Percentiles rank a stretch among this genome's conserved stretches.
Evolutionary conservation across 2,329 filamentous ascomycete species (phyloP).

Genomic region (Waltergamsia citrina): DNA sequence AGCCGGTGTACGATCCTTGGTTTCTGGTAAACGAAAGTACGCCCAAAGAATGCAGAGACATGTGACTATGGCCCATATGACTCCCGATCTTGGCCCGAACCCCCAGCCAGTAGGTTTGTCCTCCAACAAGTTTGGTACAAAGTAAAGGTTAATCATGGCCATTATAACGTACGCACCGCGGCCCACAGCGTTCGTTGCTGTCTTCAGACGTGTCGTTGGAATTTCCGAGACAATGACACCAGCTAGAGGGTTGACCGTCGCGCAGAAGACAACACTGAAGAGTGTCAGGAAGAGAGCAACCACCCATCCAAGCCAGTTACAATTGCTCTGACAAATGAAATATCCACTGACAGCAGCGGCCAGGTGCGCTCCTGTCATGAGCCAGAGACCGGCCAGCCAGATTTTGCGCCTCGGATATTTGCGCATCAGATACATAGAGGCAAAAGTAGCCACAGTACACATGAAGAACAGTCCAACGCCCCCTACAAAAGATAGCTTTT

Average conservation of each 20-base stretch:
- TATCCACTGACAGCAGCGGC: constrained; percentile 18
- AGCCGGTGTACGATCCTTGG: constrained; percentile 10
- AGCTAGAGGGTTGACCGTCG: constrained; percentile 25
- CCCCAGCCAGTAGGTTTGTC: constrained; percentile 9
- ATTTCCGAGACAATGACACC: constrained; percentile 34
- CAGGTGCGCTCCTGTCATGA: constrained; percentile 23
- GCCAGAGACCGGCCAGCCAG: constrained; percentile 28
- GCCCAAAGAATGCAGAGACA: constrained; percentile 9
- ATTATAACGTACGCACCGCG: constrained; percentile 8
- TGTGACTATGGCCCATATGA: constrained; percentile 10
- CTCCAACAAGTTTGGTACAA: constrained; percentile 11
- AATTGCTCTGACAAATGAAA: constrained; percentile 9
- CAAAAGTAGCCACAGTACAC: constrained; percentile 31
- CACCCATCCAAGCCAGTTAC: constrained; percentile 14
- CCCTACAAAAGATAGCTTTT: constrained; percentile 31
- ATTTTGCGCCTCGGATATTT: constrained; percentile 29
- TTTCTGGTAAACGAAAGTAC: constrained; percentile 12
- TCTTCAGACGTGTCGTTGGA: constrained; percentile 11
- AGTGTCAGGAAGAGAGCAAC: constrained; percentile 26
- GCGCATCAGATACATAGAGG: constrained; percentile 30
- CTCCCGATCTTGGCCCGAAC: constrained; percentile 8
- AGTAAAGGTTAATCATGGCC: constrained; percentile 10
- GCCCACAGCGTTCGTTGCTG: constrained; percentile 11
- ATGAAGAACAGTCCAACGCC: constrained; percentile 29
- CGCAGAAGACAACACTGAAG: constrained; percentile 29